Percentiles rank a stretch among this genome's conserved stretches.
Conservation (phyloP, 768 basidiomycete species). For the Hygrocybe coccinea region DNA sequence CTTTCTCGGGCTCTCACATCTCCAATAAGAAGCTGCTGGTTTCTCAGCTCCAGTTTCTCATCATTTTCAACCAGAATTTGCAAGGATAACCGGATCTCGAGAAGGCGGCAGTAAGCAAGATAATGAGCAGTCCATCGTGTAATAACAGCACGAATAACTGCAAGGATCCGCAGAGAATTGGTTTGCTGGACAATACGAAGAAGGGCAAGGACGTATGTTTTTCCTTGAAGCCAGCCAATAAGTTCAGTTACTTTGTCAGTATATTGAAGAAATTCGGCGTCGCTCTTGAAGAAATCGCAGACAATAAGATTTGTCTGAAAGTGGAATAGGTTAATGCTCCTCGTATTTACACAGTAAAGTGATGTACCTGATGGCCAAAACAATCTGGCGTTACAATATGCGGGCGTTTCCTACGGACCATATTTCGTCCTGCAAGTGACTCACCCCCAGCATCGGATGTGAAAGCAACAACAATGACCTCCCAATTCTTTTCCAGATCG, state of each 20-base stretch:
- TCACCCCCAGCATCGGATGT: slow-evolving; percentile 35
- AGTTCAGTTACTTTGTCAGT: slow-evolving; percentile 30
- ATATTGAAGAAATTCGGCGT: slow-evolving; percentile 17
- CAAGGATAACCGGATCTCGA: slow-evolving; percentile 22
- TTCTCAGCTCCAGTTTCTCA: slow-evolving; percentile 7
- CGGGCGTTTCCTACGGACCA: slow-evolving; percentile 18
- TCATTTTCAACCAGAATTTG: slow-evolving; percentile 18
- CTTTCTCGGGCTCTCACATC: slow-evolving; percentile 23
- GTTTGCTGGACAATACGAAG: slow-evolving; percentile 22
- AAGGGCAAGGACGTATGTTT: slow-evolving; percentile 30
- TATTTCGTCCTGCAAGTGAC: slow-evolving; percentile 21
- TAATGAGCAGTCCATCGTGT: slow-evolving; percentile 37
- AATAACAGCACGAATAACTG: slow-evolving; percentile 32
- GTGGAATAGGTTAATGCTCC: neutral
- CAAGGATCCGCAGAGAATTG: slow-evolving; percentile 3
- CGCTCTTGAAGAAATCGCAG: slow-evolving; percentile 33
- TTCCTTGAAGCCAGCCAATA: slow-evolving; percentile 37
- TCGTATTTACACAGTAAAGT: no score
- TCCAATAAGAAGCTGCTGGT: slow-evolving; percentile 16
- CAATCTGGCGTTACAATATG: slow-evolving; percentile 31
- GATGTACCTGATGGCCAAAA: slow-evolving; percentile 35
- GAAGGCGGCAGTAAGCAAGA: slow-evolving; percentile 28
- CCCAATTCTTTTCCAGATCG: slow-evolving; percentile 21
- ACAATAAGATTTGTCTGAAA: slow-evolving; percentile 38
- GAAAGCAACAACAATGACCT: slow-evolving; percentile 21